phyloP scores from a whole-genome alignment of 1,284 basidiomycete genomes.

The Bondarzewia mesenterica region DNA sequence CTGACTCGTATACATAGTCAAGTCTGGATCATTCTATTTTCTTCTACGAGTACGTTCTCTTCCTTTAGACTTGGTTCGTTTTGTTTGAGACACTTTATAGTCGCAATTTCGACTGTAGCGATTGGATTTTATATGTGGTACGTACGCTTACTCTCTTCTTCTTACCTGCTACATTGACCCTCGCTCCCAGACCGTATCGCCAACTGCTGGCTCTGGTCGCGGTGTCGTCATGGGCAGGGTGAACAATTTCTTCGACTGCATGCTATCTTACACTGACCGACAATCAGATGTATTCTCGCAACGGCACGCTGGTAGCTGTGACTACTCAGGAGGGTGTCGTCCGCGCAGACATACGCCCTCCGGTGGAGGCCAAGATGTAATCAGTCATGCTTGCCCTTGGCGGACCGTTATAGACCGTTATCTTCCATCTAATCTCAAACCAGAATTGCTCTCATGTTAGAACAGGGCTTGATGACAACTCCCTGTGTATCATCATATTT shows the following conservation, averaged over 20 bases:
- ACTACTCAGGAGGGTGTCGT: conserved; percentile 81
- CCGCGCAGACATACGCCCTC: conserved; percentile 43
- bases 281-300: conserved; percentile 61
- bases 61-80: not conserved
- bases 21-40: conserved; percentile 82
- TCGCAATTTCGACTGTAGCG: conserved; percentile 67
- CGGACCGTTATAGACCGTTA: too few relatives aligned
- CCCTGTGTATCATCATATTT: too few relatives aligned
- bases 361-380: conserved; percentile 22
- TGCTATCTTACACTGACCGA: conserved; percentile 2
- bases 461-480: too few relatives aligned
- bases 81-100: conserved; percentile 28
- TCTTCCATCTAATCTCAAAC: too few relatives aligned
- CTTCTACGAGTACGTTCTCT: conserved; percentile 60
- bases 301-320: conserved; percentile 68
- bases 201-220: conserved; percentile 63
- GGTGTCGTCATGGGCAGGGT: conserved; percentile 71
- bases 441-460: too few relatives aligned
- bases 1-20: conserved; percentile 36
- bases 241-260: conserved; percentile 17
- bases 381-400: too few relatives aligned
- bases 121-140: conserved; percentile 78
- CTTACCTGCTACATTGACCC: not conserved
- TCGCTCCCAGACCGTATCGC: conserved; percentile 48
- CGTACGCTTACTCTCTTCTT: conserved; percentile 15